Conservation (phyloP, 305 asterid genomes). For the Fraxinus platypoda region DNA sequence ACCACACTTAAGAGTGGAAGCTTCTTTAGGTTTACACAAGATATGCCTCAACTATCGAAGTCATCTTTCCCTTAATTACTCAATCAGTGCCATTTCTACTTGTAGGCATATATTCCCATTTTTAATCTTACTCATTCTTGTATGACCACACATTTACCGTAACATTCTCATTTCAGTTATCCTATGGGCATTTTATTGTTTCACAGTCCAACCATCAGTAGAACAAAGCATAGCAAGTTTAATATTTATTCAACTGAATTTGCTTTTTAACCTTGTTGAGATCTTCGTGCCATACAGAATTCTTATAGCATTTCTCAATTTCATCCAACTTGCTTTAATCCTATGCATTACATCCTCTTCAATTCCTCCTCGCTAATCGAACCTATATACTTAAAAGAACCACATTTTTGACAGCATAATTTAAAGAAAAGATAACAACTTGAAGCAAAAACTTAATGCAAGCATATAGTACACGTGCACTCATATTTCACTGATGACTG, state of each 20-base stretch:
- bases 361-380: neutral
- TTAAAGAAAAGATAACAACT: neutral
- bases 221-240: neutral
- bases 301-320: neutral
- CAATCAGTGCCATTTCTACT: neutral
- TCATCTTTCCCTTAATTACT: neutral
- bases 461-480: neutral
- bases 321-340: neutral
- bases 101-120: neutral
- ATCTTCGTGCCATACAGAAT: neutral
- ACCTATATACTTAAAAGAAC: neutral
- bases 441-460: neutral
- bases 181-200: neutral
- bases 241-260: neutral
- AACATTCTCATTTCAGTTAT: neutral
- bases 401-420: neutral
- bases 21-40: neutral
- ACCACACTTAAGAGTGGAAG: neutral
- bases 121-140: neutral
- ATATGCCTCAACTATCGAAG: neutral
- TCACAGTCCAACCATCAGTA: neutral
- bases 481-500: neutral
- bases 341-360: neutral
- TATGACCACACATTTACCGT: neutral
- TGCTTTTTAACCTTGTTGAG: neutral